phyloP scores from a whole-genome alignment of 768 basidiomycete genomes.

The Pisolithus orientalis region DNA sequence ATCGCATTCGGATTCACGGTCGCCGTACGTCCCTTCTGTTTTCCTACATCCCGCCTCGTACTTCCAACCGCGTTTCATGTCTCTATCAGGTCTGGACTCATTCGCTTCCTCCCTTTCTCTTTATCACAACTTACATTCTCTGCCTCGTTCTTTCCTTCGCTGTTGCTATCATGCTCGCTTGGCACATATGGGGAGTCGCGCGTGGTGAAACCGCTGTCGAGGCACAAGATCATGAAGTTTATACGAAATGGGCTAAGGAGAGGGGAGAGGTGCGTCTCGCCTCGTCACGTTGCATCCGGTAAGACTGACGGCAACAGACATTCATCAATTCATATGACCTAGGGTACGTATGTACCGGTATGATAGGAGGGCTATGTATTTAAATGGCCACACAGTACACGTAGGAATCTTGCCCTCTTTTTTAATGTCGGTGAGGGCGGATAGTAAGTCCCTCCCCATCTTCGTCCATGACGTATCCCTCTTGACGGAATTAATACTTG shows the following conservation, averaged over 20 bases:
- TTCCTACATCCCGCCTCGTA: too few species aligned
- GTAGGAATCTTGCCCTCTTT: slow-evolving; percentile 71
- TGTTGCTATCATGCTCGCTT: slow-evolving; percentile 64
- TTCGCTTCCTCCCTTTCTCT: slow-evolving; percentile 59
- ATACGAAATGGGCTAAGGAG: slow-evolving; percentile 58
- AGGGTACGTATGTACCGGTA: slow-evolving; percentile 44
- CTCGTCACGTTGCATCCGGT: neutral
- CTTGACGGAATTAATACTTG: too few species aligned
- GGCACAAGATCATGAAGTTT: slow-evolving; percentile 78
- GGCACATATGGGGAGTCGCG: slow-evolving; percentile 66
- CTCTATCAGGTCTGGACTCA: slow-evolving; percentile 45
- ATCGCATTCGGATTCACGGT: slow-evolving; percentile 51
- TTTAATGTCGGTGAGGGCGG: slow-evolving; percentile 79
- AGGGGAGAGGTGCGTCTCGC: slow-evolving; percentile 59
- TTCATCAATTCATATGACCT: slow-evolving; percentile 93
- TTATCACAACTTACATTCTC: slow-evolving; percentile 73
- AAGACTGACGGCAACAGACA: slow-evolving; percentile 33
- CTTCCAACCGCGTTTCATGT: too few species aligned
- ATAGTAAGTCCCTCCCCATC: slow-evolving; percentile 54
- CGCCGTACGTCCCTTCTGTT: slow-evolving; percentile 26
- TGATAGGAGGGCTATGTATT: neutral
- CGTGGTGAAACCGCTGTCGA: slow-evolving; percentile 88
- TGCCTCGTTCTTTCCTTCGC: slow-evolving; percentile 69
- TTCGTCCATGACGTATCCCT: neutral
- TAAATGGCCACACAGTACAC: slow-evolving; percentile 30